A percentile compares a stretch with the other conserved stretches of the same genome.
Evolutionary conservation across 225 moss, liverwort and hornwort genomes (phyloP).

Genomic region (Polytrichum commune): DNA sequence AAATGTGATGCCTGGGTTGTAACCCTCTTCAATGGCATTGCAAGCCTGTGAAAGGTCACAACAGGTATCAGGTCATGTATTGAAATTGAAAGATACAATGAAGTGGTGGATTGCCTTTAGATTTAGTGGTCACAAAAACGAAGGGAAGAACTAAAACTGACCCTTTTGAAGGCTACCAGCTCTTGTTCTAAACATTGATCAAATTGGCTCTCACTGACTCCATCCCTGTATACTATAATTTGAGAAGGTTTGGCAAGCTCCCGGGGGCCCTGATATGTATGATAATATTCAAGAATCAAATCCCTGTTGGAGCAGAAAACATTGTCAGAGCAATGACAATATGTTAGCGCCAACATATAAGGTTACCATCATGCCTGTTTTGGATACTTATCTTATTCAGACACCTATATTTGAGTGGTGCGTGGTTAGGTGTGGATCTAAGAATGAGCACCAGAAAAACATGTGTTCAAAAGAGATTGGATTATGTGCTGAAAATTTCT

Average conservation of each 20-base stretch:
- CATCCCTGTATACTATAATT: constrained; percentile 89
- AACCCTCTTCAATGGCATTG: constrained; percentile 40
- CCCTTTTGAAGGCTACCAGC: constrained; percentile 70
- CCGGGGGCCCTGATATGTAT: constrained; percentile 29
- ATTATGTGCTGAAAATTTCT: no score
- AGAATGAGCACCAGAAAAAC: no score
- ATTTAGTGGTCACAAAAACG: not conserved
- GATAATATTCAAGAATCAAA: constrained; percentile 63
- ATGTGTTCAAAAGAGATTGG: no score
- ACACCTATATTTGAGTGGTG: no score
- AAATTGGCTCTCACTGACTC: constrained; percentile 92
- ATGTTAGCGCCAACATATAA: no score
- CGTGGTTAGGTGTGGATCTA: no score
- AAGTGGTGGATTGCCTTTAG: not conserved
- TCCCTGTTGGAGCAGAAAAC: constrained; percentile 43
- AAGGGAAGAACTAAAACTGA: constrained; percentile 6
- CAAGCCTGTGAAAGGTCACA: constrained; percentile 43
- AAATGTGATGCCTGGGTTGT: constrained; percentile 76
- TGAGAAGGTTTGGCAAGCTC: constrained; percentile 59
- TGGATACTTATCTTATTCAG: no score
- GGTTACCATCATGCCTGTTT: no score
- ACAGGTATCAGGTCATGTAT: not conserved
- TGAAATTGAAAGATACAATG: not conserved
- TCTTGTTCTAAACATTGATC: constrained; percentile 81
- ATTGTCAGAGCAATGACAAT: no score